Percentiles rank a stretch among this genome's conserved stretches.
phyloP scores from a whole-genome alignment of 1,139 yeast genomes.

The Geotrichum reessii region DNA sequence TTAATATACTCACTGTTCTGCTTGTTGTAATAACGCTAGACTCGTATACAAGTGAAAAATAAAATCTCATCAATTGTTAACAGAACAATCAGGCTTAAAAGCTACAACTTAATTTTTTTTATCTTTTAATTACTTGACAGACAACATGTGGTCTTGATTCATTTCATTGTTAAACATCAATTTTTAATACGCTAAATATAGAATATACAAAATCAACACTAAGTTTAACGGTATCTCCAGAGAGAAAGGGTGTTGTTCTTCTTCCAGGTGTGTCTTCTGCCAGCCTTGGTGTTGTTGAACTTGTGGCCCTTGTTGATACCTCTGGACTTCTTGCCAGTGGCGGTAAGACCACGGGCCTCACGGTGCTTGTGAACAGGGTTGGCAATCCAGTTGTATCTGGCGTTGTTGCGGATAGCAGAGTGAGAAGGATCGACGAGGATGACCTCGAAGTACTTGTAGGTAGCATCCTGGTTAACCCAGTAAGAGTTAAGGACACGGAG shows the following conservation, averaged over 20 bases:
- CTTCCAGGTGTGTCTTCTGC: conserved; percentile 99
- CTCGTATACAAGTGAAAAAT: too few species aligned
- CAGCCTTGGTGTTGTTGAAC: conserved; percentile 96
- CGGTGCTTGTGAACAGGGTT: conserved; percentile 99
- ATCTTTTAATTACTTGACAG: too few species aligned
- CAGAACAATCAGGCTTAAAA: too few species aligned
- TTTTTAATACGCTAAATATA: background rate
- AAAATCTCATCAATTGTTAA: too few species aligned
- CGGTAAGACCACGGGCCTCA: conserved; percentile 98
- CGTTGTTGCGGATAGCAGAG: conserved; percentile 98
- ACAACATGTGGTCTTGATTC: too few species aligned
- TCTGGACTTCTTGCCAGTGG: conserved; percentile 98
- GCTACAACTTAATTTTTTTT: too few species aligned
- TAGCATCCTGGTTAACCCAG: conserved; percentile 99
- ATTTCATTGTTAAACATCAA: background rate
- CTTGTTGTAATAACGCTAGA: too few species aligned
- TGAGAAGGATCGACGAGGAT: conserved; percentile 95
- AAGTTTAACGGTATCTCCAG: conserved; percentile 95
- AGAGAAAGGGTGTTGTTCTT: conserved; percentile 96
- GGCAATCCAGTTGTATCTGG: conserved; percentile 99
- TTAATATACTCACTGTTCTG: too few species aligned
- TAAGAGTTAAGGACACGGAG: conserved; percentile 98
- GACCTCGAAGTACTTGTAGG: conserved; percentile 98
- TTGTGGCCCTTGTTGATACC: conserved; percentile 99
- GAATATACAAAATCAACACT: background rate